Percentiles rank a stretch among this genome's conserved stretches.
Evolutionary conservation across 31 red algal species (phyloP).

Genomic region (Odonthalia washingtoniensis): DNA sequence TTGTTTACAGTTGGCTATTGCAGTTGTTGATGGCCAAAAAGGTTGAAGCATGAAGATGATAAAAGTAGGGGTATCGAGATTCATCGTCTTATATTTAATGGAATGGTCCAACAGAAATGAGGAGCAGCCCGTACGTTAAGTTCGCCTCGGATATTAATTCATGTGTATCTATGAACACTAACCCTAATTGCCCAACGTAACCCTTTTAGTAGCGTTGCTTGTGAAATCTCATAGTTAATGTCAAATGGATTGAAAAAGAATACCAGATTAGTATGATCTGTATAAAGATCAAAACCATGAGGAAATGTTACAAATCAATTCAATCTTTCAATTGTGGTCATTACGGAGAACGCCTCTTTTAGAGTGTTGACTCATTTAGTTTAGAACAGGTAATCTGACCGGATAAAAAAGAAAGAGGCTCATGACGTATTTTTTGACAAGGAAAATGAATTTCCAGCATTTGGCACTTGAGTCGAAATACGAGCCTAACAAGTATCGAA

Average conservation of each 20-base stretch:
- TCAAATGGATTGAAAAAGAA: slow-evolving; percentile 19
- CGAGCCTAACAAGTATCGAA: too few relatives aligned
- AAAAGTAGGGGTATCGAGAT: not conserved
- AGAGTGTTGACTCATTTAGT: too few relatives aligned
- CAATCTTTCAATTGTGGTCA: too few relatives aligned
- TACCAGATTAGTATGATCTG: slow-evolving; percentile 51
- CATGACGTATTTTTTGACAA: too few relatives aligned
- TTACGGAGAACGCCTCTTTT: too few relatives aligned
- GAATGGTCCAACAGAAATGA: not conserved
- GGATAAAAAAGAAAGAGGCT: too few relatives aligned
- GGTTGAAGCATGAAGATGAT: not conserved
- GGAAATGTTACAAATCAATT: too few relatives aligned
- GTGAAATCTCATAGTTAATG: not conserved
- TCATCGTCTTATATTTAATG: not conserved
- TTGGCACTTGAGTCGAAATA: too few relatives aligned
- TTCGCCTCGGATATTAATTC: not conserved
- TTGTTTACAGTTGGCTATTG: not conserved
- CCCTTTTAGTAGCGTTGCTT: not conserved
- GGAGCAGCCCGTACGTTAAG: not conserved
- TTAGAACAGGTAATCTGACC: too few relatives aligned
- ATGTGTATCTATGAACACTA: not conserved
- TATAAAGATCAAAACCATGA: slow-evolving; percentile 35
- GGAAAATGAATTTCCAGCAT: too few relatives aligned
- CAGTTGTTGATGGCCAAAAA: not conserved
- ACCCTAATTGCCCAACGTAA: not conserved